Percentiles rank a stretch among this genome's conserved stretches.
Evolutionary conservation across 257 asterid species (phyloP).

Genomic region (Gardenia jasminoides): DNA sequence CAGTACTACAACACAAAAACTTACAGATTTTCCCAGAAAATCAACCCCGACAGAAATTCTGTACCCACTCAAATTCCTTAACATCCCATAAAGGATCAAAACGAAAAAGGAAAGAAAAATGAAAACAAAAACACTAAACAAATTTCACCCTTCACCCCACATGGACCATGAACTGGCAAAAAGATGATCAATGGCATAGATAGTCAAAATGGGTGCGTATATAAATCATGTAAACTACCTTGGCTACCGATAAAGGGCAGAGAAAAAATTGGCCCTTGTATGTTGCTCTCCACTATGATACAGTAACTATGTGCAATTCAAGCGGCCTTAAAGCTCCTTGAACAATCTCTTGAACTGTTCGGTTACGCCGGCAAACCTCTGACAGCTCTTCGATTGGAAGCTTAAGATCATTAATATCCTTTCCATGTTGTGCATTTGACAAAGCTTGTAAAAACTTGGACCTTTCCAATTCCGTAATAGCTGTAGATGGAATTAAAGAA

Average conservation of each 20-base stretch:
- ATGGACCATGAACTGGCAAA: conserved; percentile 21
- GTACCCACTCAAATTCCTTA: conserved; percentile 7
- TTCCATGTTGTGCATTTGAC: conserved; percentile 65
- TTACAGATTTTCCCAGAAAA: background rate
- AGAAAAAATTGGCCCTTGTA: conserved; percentile 59
- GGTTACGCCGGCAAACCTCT: conserved; percentile 88
- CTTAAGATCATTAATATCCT: conserved; percentile 52
- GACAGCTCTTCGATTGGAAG: conserved; percentile 86
- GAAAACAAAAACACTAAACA: background rate
- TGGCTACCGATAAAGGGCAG: conserved; percentile 43
- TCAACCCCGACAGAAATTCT: conserved; percentile 1
- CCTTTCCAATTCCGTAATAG: conserved; percentile 73
- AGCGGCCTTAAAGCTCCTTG: conserved; percentile 95
- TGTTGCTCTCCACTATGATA: conserved; percentile 53
- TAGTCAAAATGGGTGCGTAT: conserved; percentile 36
- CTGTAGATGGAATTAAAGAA: conserved; percentile 78
- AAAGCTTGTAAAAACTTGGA: conserved; percentile 77
- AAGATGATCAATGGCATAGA: conserved; percentile 23
- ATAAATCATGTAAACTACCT: conserved; percentile 6
- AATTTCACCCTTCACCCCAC: conserved; percentile 19
- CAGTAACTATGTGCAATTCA: conserved; percentile 64
- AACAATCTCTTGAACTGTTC: conserved; percentile 95
- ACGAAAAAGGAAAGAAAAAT: background rate
- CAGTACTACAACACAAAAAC: conserved; percentile 11
- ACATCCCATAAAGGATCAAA: background rate